Evolutionary conservation across 768 basidiomycete genomes (phyloP), one percentile per base, ranked within the genome.

Genomic region (Podaxis rugospora): DNA sequence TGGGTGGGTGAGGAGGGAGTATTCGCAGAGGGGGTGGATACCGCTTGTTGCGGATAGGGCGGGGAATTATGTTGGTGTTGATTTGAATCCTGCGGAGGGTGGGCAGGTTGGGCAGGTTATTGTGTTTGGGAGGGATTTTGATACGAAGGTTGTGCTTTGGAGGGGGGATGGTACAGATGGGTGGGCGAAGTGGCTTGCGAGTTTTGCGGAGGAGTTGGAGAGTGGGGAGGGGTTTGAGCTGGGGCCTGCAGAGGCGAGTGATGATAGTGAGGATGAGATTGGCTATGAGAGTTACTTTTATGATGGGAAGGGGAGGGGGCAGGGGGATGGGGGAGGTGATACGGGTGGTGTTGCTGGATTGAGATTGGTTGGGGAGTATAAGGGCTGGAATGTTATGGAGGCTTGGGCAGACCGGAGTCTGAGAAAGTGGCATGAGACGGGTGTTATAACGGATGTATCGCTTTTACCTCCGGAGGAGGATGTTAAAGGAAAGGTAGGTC

Each of bases 61-160:
- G 32, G 97, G 97, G 35, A 99, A 99, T 75, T 99, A 99, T 71
- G 83, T 98, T 62, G 97, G 97, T 59, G 82, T 99, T 51, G 97
- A 99, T 72, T 81, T 99, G 61, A 93, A 90, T 73, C 96, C 96
- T 6, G 91, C 71, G 7, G 86, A 88, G 69, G 74, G 76, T 51
- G 95, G 94, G 47, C 75, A 82, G 7, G 78, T 81, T 57, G 97
- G 97, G 5, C 97, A 99, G 71, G 96, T 98, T 51, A 97, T 99
- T 61, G 88, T 98, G 52, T 99, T 98, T 71, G 97, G 97, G n/a
- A 85, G 97, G 54, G 97, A 98, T 70, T 98, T 98, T 73, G 97
- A 99, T 74, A 90, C 93, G 10, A 99, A 99, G 71, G 92, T 97
- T 39, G 95, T 98, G 44, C 78, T 98, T 50, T 98, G 90, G 87